phyloP scores from a whole-genome alignment of 2,329 filamentous ascomycete genomes.

The Aureobasidium sp. region DNA sequence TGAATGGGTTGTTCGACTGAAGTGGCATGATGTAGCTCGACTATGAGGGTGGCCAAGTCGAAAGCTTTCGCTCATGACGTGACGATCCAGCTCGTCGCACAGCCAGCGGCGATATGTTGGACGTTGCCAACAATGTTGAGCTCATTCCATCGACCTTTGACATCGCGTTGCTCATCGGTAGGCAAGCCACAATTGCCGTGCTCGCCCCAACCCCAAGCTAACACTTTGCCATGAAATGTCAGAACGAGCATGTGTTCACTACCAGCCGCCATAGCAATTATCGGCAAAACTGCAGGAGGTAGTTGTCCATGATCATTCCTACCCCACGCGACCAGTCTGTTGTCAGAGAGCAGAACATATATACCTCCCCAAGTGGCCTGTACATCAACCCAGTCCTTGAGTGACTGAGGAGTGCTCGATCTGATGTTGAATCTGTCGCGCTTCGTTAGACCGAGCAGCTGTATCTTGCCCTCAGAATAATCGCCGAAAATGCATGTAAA shows the following conservation, averaged over 20 bases:
- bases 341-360: slow-evolving; percentile 59
- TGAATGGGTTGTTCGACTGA: slow-evolving; percentile 36
- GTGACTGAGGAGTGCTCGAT: slow-evolving; percentile 42
- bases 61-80: slow-evolving; percentile 32
- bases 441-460: slow-evolving; percentile 68
- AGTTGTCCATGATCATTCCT: slow-evolving; percentile 80
- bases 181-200: slow-evolving; percentile 88
- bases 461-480: slow-evolving; percentile 50
- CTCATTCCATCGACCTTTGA: slow-evolving; percentile 62
- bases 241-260: slow-evolving; percentile 85
- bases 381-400: slow-evolving; percentile 59
- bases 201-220: slow-evolving; percentile 95
- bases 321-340: slow-evolving; percentile 66
- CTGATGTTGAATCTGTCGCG: slow-evolving; percentile 53
- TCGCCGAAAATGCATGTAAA: slow-evolving; percentile 67
- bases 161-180: slow-evolving; percentile 54
- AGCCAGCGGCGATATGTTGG: slow-evolving; percentile 68
- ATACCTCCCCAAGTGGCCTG: slow-evolving; percentile 77
- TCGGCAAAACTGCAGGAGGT: slow-evolving; percentile 55
- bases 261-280: slow-evolving; percentile 65
- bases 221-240: slow-evolving; percentile 55
- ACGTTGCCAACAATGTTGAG: slow-evolving; percentile 53
- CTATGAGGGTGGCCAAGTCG: too few species aligned
- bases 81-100: slow-evolving; percentile 78
- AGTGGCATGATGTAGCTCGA: background rate